A percentile compares a stretch with the other conserved stretches of the same genome.
phyloP scores from a whole-genome alignment of 192 early-diverging fungal genomes.

The Dispira parvispora region DNA sequence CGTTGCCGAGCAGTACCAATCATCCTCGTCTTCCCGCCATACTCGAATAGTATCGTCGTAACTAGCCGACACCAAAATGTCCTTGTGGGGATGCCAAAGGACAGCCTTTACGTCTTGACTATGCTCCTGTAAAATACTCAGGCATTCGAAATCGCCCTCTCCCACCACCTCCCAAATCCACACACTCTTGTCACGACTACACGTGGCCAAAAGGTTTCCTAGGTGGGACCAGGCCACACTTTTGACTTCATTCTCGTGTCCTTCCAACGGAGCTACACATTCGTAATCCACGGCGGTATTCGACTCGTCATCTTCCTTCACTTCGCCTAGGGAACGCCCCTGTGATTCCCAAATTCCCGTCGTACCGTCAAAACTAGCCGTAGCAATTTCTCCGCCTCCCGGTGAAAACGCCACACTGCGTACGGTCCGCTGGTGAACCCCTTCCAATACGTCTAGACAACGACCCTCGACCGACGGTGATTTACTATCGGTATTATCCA shows the following conservation, averaged over 20 bases:
- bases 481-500: conserved; percentile 17
- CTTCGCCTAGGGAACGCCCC: background rate
- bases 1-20: conserved; percentile 86
- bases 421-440: conserved; percentile 82
- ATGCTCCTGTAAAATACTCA: conserved; percentile 90
- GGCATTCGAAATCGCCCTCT: conserved; percentile 90
- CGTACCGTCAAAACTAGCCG: conserved; percentile 84
- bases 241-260: conserved; percentile 98
- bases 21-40: conserved; percentile 90
- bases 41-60: conserved; percentile 92
- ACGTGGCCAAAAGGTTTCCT: conserved; percentile 78
- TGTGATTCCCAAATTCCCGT: conserved; percentile 74
- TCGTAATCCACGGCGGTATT: conserved; percentile 40
- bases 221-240: conserved; percentile 71
- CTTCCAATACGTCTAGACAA: conserved; percentile 56
- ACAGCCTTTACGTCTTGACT: conserved; percentile 94
- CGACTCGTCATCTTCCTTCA: conserved; percentile 28
- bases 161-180: conserved; percentile 93
- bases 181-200: conserved; percentile 90
- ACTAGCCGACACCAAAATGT: conserved; percentile 68
- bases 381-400: conserved; percentile 50
- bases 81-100: conserved; percentile 73
- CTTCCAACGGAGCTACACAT: conserved; percentile 85
- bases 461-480: conserved; percentile 34
- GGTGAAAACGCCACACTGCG: conserved; percentile 76